phyloP scores from a whole-genome alignment of 2,329 filamentous ascomycete genomes.

The Niveomyces coronatus region DNA sequence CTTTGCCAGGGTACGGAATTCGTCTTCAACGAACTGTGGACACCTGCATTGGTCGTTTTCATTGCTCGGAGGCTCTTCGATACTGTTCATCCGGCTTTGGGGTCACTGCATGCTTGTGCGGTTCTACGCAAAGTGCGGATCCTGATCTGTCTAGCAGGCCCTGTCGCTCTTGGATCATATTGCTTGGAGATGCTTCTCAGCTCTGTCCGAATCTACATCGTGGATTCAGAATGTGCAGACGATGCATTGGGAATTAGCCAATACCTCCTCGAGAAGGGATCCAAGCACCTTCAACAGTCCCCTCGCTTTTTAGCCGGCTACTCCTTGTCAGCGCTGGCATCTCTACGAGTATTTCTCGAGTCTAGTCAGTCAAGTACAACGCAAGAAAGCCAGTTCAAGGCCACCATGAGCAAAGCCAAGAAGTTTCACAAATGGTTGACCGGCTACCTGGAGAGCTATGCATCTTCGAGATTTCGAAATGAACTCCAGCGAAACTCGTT shows the following conservation, averaged over 20 bases:
- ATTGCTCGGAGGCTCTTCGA: slow-evolving; percentile 71
- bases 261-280: slow-evolving; percentile 66
- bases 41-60: slow-evolving; percentile 60
- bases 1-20: slow-evolving; percentile 65
- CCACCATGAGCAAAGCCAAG: slow-evolving; percentile 65
- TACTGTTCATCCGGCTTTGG: slow-evolving; percentile 71
- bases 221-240: slow-evolving; percentile 78
- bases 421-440: slow-evolving; percentile 72
- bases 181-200: slow-evolving; percentile 85
- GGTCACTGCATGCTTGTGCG: slow-evolving; percentile 76
- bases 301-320: slow-evolving; percentile 76
- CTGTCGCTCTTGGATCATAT: slow-evolving; percentile 64
- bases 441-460: slow-evolving; percentile 54
- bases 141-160: slow-evolving; percentile 66
- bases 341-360: slow-evolving; percentile 64
- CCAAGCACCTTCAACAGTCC: slow-evolving; percentile 48
- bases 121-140: slow-evolving; percentile 79
- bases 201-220: slow-evolving; percentile 66
- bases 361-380: slow-evolving; percentile 70
- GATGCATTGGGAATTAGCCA: slow-evolving; percentile 80
- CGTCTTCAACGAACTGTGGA: slow-evolving; percentile 60
- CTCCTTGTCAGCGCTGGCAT: slow-evolving; percentile 67
- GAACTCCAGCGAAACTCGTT: slow-evolving; percentile 46
- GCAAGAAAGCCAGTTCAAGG: slow-evolving; percentile 71
- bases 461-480: slow-evolving; percentile 40